Evolutionary conservation across 306 rosid species (phyloP).

Genomic region (Cyamopsis tetragonoloba): DNA sequence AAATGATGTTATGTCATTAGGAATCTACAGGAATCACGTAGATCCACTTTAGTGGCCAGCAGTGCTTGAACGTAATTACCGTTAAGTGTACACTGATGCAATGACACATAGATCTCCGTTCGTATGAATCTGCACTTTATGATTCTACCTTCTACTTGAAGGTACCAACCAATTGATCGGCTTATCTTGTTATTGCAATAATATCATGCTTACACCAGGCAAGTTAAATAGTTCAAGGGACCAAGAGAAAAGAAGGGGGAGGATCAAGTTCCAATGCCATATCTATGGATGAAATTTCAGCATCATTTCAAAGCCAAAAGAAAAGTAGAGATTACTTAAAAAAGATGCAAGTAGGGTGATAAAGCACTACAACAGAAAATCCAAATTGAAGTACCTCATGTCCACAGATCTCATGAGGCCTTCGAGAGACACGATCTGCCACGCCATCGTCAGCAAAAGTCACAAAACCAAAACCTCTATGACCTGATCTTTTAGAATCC

Average conservation of each 20-base stretch:
- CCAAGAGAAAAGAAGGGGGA: not conserved
- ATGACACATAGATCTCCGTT: not conserved
- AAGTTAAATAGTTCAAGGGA: too few species aligned
- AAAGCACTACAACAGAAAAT: not conserved
- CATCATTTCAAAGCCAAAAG: too few species aligned
- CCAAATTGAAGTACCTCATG: constrained; percentile 58
- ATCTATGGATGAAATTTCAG: not conserved
- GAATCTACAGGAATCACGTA: constrained; percentile 3
- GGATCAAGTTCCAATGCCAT: constrained; percentile 1
- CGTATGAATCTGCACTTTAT: not conserved
- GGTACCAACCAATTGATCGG: not conserved
- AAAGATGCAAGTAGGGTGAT: not conserved
- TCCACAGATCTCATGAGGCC: constrained; percentile 91
- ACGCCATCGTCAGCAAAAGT: constrained; percentile 94
- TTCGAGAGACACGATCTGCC: constrained; percentile 85
- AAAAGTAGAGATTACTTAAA: too few species aligned
- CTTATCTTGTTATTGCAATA: not conserved
- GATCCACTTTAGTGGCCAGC: not conserved
- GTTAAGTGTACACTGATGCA: not conserved
- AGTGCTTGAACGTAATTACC: not conserved
- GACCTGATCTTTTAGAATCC: constrained; percentile 91
- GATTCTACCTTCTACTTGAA: constrained; percentile 6
- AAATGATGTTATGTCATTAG: not conserved
- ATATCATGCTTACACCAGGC: not conserved
- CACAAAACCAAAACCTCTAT: constrained; percentile 95